Percentiles rank a stretch among this genome's conserved stretches.
phyloP scores from a whole-genome alignment of 257 asterid species.

The Solanum gracilifrons region DNA sequence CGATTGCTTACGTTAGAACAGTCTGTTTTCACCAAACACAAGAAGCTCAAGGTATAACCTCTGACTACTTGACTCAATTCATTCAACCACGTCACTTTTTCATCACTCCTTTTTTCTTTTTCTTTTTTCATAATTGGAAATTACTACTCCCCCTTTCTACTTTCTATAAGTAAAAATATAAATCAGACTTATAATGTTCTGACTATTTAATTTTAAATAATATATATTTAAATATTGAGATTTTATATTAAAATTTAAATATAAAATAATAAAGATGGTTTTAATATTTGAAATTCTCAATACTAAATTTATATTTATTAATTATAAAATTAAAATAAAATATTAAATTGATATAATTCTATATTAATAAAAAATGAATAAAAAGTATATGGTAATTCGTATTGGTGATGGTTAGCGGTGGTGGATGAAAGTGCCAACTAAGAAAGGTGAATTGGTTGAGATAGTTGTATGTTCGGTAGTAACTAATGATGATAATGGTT shows the following conservation, averaged over 20 bases:
- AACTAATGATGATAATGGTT: no score
- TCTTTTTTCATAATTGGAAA: background rate
- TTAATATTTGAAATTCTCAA: background rate
- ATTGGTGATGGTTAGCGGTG: background rate
- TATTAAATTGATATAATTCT: no score
- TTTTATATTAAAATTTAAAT: no score
- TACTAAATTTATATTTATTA: no score
- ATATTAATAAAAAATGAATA: no score
- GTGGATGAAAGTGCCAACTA: background rate
- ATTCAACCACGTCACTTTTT: background rate
- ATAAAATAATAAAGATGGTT: no score
- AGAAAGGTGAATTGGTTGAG: background rate
- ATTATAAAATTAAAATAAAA: no score
- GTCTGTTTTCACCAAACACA: constrained; percentile 2
- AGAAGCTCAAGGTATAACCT: background rate
- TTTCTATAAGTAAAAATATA: no score
- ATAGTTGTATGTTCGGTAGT: background rate
- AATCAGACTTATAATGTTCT: no score
- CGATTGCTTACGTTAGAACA: constrained; percentile 12
- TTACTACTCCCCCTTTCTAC: background rate
- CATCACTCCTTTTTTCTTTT: background rate
- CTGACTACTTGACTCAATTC: background rate
- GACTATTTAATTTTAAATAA: no score
- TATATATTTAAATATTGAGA: no score
- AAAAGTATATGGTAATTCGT: no score